Evolutionary conservation across 306 rosid species (phyloP).

Genomic region (Cucurbita moschata): DNA sequence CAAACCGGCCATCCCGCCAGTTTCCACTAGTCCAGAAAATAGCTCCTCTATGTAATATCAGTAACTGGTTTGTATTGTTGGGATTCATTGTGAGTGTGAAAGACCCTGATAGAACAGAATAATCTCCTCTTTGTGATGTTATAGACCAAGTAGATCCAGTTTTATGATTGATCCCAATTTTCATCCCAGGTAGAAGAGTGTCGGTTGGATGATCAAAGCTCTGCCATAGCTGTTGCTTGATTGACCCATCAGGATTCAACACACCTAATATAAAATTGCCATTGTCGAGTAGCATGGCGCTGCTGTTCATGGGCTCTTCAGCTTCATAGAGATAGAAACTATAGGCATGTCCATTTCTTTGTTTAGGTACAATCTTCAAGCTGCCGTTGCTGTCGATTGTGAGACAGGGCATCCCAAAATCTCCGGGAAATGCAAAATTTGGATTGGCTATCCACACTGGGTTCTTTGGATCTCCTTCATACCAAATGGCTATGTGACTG

Average conservation of each 20-base stretch:
- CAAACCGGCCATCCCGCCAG: slow-evolving; percentile 9
- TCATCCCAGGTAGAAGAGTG: slow-evolving; percentile 14
- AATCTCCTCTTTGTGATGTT: slow-evolving; percentile 7
- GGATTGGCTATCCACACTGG: slow-evolving; percentile 18
- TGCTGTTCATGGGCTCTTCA: slow-evolving; percentile 6
- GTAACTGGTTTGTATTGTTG: slow-evolving; percentile 3
- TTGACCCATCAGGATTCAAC: slow-evolving; percentile 6
- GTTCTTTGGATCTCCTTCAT: background rate
- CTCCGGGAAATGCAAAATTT: slow-evolving; percentile 3
- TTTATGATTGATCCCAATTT: slow-evolving; percentile 10
- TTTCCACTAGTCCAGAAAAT: slow-evolving; percentile 11
- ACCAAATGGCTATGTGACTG: slow-evolving; percentile 11
- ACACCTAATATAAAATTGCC: slow-evolving; percentile 14
- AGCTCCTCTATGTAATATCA: slow-evolving; percentile 8
- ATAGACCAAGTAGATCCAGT: slow-evolving; percentile 12
- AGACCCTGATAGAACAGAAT: slow-evolving; percentile 4
- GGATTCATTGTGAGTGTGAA: slow-evolving; percentile 15
- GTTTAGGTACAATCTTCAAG: slow-evolving; percentile 7
- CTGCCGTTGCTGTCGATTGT: slow-evolving; percentile 13
- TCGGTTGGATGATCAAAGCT: slow-evolving; percentile 16
- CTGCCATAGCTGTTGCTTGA: slow-evolving; percentile 6
- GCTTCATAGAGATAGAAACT: background rate
- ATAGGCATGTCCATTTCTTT: background rate
- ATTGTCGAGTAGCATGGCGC: slow-evolving; percentile 3
- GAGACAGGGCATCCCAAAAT: slow-evolving; percentile 5